Evolutionary conservation across 2,329 filamentous ascomycete species (phyloP).

Genomic region (Claviceps sp.): DNA sequence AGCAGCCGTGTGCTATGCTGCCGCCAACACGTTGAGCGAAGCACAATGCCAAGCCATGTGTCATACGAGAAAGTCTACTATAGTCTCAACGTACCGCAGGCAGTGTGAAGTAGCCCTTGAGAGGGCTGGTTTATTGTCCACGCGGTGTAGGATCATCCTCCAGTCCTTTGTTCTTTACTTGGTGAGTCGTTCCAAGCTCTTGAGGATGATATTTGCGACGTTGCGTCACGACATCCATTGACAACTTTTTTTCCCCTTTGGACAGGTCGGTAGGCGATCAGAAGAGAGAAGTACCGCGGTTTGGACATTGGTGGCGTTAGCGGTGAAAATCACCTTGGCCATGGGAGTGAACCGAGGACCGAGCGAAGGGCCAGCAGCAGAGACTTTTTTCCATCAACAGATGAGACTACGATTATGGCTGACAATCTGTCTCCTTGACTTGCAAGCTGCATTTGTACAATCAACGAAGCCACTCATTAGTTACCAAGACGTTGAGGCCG

Average conservation of each 20-base stretch:
- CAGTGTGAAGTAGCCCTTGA: slow-evolving; percentile 9
- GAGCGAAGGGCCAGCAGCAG: neutral
- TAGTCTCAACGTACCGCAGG: slow-evolving; percentile 8
- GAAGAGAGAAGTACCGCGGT: slow-evolving; percentile 4
- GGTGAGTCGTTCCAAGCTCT: neutral
- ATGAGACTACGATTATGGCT: slow-evolving; percentile 7
- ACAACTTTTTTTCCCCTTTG: neutral
- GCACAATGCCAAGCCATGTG: slow-evolving; percentile 10
- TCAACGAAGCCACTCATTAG: slow-evolving; percentile 5
- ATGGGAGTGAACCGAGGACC: slow-evolving; percentile 3
- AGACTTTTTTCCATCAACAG: slow-evolving; percentile 7
- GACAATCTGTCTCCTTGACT: slow-evolving; percentile 6
- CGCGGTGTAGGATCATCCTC: slow-evolving; percentile 14
- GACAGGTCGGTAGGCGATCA: slow-evolving; percentile 4
- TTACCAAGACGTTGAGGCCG: neutral
- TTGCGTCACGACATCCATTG: neutral
- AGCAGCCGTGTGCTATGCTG: slow-evolving; percentile 13
- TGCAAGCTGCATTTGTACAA: slow-evolving; percentile 5
- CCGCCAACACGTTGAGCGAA: slow-evolving; percentile 14
- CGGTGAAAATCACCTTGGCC: slow-evolving; percentile 5
- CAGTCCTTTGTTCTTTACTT: slow-evolving; percentile 18
- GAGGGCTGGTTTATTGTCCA: slow-evolving; percentile 11
- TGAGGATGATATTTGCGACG: neutral
- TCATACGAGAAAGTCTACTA: slow-evolving; percentile 4
- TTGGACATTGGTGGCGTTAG: slow-evolving; percentile 6